Evolutionary conservation across 495 filamentous ascomycete species (phyloP).

Genomic region (Daldinia decipiens): DNA sequence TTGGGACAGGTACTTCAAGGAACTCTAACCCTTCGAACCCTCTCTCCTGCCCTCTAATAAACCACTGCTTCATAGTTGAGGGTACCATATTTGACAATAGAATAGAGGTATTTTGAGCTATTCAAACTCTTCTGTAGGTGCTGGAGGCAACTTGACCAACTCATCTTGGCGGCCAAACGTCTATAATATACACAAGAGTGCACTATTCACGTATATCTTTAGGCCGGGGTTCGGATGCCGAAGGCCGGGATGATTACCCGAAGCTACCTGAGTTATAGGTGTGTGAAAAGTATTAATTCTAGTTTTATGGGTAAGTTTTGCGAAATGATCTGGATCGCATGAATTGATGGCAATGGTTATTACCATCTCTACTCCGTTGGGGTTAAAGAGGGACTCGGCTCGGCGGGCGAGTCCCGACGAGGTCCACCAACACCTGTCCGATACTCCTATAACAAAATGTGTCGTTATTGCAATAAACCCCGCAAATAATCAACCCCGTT

Average conservation of each 20-base stretch:
- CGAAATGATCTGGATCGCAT: background rate
- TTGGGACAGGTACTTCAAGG: conserved; percentile 64
- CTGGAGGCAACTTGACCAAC: background rate
- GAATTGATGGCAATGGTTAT: background rate
- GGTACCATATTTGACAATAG: conserved; percentile 43
- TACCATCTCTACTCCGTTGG: background rate
- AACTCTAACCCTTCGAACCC: conserved; percentile 71
- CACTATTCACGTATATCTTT: background rate
- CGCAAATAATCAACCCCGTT: background rate
- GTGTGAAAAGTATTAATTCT: background rate
- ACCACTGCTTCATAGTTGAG: conserved; percentile 72
- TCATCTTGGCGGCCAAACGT: background rate
- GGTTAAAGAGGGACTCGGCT: background rate
- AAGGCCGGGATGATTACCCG: background rate
- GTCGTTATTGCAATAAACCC: too few species aligned
- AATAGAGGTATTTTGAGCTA: background rate
- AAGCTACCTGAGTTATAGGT: background rate
- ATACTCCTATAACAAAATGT: too few species aligned
- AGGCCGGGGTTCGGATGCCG: background rate
- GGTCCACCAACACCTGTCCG: background rate
- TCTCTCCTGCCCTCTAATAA: conserved; percentile 62
- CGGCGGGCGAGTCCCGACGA: background rate
- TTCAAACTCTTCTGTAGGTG: background rate
- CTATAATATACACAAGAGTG: background rate
- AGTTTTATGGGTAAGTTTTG: background rate